Evolutionary conservation across 805 yeast species (phyloP).

Genomic region (Wickerhamiella azyma): DNA sequence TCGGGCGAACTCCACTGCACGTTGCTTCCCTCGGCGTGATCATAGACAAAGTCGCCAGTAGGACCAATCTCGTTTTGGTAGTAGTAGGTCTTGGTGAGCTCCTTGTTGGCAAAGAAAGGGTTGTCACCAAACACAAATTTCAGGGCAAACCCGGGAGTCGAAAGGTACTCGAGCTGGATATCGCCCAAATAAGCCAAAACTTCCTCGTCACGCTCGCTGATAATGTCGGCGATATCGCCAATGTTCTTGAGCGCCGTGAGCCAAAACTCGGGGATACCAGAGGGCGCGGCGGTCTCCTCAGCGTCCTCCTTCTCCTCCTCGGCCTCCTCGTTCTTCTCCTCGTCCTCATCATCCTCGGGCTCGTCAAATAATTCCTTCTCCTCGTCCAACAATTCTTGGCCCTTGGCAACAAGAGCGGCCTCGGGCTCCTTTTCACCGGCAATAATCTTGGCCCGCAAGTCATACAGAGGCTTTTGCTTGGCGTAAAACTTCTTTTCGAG

Average conservation of each 20-base stretch:
- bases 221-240: slow-evolving; percentile 64
- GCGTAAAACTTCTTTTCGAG: slow-evolving; percentile 68
- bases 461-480: slow-evolving; percentile 64
- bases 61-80: slow-evolving; percentile 90
- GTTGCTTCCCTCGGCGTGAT: slow-evolving; percentile 84
- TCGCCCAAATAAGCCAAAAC: slow-evolving; percentile 57
- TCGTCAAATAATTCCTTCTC: slow-evolving; percentile 33
- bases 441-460: slow-evolving; percentile 57
- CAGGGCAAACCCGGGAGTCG: slow-evolving; percentile 73
- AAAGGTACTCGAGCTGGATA: slow-evolving; percentile 65
- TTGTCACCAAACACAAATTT: slow-evolving; percentile 68
- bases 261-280: slow-evolving; percentile 94
- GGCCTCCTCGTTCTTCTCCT: slow-evolving; percentile 28
- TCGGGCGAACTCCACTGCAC: slow-evolving; percentile 76
- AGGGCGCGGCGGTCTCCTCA: slow-evolving; percentile 26
- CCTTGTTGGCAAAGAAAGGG: slow-evolving; percentile 60
- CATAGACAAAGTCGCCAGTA: slow-evolving; percentile 92
- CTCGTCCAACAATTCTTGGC: slow-evolving; percentile 53
- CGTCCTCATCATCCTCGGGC: slow-evolving; percentile 24
- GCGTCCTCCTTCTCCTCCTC: slow-evolving; percentile 28
- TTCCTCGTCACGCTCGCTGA: slow-evolving; percentile 81
- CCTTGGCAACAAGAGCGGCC: slow-evolving; percentile 61
- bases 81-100: slow-evolving; percentile 73
- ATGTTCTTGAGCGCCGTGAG: slow-evolving; percentile 85
- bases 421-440: slow-evolving; percentile 67